A percentile compares a stretch with the other conserved stretches of the same genome.
phyloP scores from a whole-genome alignment of 768 basidiomycete genomes.

The Hygrophorus russula region DNA sequence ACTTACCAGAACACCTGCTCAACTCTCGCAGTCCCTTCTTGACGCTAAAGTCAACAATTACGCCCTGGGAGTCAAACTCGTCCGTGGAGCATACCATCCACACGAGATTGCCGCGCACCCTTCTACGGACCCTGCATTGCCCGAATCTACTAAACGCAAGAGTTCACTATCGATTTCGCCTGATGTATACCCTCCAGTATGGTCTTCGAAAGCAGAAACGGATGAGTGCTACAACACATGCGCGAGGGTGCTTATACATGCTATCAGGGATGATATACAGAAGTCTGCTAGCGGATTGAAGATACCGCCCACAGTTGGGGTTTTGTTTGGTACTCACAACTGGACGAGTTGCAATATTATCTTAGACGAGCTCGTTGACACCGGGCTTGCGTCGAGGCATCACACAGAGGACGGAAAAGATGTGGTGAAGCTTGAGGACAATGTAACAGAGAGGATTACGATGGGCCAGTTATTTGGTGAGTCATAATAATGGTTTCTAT shows the following conservation, averaged over 20 bases:
- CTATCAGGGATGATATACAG: constrained; percentile 41
- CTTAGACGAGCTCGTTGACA: constrained; percentile 43
- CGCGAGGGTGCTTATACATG: constrained; percentile 40
- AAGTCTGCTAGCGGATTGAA: constrained; percentile 2
- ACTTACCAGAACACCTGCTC: constrained; percentile 47
- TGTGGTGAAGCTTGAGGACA: constrained; percentile 29
- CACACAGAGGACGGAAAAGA: constrained; percentile 10
- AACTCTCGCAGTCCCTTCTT: constrained; percentile 50
- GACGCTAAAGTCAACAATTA: constrained; percentile 61
- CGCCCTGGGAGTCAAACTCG: constrained; percentile 82
- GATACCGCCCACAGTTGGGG: constrained; percentile 29
- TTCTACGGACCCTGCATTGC: constrained; percentile 7
- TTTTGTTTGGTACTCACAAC: constrained; percentile 87
- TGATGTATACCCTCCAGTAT: constrained; percentile 54
- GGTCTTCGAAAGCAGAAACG: constrained; percentile 56
- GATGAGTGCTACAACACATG: constrained; percentile 65
- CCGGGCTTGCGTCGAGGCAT: constrained; percentile 38
- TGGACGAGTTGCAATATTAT: constrained; percentile 54
- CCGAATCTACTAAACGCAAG: constrained; percentile 2
- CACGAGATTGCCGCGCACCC: constrained; percentile 52
- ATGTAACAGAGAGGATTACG: constrained; percentile 53
- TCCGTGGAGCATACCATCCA: constrained; percentile 85
- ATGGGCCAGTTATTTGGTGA: constrained; percentile 80
- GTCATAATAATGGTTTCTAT: constrained; percentile 4
- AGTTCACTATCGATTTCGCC: constrained; percentile 41